A percentile compares a stretch with the other conserved stretches of the same genome.
phyloP scores from a whole-genome alignment of 768 basidiomycete genomes.

The Phylloporus sp. region DNA sequence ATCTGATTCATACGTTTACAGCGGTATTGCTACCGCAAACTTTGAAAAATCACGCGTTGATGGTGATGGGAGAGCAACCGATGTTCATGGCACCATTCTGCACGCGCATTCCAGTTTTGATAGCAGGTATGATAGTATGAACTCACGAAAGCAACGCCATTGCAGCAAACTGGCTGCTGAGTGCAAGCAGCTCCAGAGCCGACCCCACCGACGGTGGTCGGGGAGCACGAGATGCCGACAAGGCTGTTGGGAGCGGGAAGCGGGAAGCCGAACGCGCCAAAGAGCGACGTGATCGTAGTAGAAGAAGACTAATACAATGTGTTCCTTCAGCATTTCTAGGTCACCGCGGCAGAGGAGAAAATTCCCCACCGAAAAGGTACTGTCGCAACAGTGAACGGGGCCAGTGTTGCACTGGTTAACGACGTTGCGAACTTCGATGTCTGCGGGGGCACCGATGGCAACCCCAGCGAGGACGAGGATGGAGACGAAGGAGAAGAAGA shows the following conservation, averaged over 20 bases:
- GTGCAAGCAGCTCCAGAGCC: not conserved
- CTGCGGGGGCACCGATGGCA: not conserved
- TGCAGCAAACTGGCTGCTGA: constrained; percentile 2
- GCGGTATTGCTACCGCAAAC: not conserved
- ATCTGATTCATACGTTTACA: not conserved
- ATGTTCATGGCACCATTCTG: not conserved
- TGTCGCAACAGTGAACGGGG: constrained; percentile 15
- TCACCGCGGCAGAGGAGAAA: not conserved
- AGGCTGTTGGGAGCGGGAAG: not conserved
- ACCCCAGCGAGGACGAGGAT: not conserved
- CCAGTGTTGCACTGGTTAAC: constrained; percentile 37
- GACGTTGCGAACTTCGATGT: not conserved
- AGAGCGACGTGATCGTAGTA: not conserved
- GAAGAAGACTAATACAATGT: not conserved
- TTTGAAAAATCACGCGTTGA: not conserved
- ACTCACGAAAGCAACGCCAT: not conserved
- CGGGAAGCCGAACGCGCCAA: not conserved
- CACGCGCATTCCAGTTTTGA: not conserved
- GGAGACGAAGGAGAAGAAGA: not conserved
- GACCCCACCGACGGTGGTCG: not conserved
- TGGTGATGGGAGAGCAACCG: constrained; percentile 1
- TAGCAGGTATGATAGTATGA: not conserved
- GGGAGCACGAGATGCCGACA: constrained; percentile 1
- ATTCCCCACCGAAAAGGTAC: not conserved
- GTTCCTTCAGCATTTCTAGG: not conserved